Evolutionary conservation across 164 flowering plant species (phyloP), one percentile per base, ranked within the genome.

Genomic region (Annona cherimola): DNA sequence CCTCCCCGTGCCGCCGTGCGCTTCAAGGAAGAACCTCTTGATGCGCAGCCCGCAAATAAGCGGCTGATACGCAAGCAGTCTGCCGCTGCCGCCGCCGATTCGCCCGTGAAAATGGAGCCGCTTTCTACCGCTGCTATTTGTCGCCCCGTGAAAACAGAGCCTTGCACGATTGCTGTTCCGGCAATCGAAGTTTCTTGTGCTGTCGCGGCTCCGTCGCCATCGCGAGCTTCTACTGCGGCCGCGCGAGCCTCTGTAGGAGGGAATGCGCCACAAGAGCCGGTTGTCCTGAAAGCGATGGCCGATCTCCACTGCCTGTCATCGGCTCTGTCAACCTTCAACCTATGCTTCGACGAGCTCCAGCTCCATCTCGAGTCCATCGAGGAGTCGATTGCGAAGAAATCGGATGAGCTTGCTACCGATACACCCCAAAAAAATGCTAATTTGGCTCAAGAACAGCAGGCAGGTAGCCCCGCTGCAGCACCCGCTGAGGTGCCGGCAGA

Each of bases 351-450:
- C 4, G 87, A 83, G 40, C 69, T 87, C 40, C 79, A 76, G 6
- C 75, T 75, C 35, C 89, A 85, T 76, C 76, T 87, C 12, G 76
- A 82, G 62, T 83, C 77, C 69, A 82, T 85, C 71, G 73, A 69
- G 65, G 46, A 60, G 50, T 42, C 81, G 43, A 82, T 80, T 45
- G 72, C 77, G 26, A 8, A 73, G 41, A 57, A 42, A 11, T 45
- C 67, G 68, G 72, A 67, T 26, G 67, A 64, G 45, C 18, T 64
- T 2, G 67, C 40, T 42, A 7, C 68, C 42, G 44, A 43, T 18
- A 39, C 41, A 1, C 35, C 5, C 41, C 39, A 45, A 45, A 5
- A n/a, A 44, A 5, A n/a, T 3, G 61, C 45, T 5, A 16, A 41
- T 44, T 2, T 0, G 11, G 6, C 64, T 1, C 26, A 16, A 3